Evolutionary conservation across 2,329 filamentous ascomycete species (phyloP), one percentile per base, ranked within the genome.

Genomic region (Verticillium tricorpus): DNA sequence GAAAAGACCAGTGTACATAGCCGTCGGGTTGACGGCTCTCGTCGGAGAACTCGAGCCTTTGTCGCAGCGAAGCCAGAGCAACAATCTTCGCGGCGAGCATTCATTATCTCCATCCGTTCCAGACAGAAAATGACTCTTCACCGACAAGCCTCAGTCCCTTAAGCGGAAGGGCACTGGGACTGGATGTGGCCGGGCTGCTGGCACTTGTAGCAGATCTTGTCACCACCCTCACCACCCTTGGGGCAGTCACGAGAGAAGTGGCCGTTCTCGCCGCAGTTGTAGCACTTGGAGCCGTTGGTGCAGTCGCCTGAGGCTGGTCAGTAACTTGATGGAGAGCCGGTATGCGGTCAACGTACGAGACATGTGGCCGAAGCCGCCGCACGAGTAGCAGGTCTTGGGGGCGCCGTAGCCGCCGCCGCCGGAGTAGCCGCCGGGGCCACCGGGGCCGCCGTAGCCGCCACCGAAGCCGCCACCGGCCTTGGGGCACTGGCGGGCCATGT

Each of bases 201-300:
- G 85, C 86, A 98, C 85, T 96, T 96, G 87, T 99, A 99, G 89
- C 95, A 99, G 76, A 97, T 93, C 77, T 96, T 94, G 86, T 98
- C 94, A 73, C 89, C 86, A 69, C 87, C 85, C 70, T 88, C 86
- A 63, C 91, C 91, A 81, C 97, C 94, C 76, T 94, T 93, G 71
- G 93, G 90, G 86, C 95, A 99, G 79, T 99, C 95, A 68, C 94
- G 91, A 68, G 91, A 96, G 77, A 97, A 88, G 80, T 98, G 94
- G 66, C 95, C 94, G 70, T 94, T 90, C 83, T 97, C 93, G 73
- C 86, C 86, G 70, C 95, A 98, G 88, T 97, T 97, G 89, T 98
- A 99, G 89, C 95, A 99, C 85, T 98, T 98, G 85, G 96, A 94
- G 73, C 95, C 95, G 78, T 98, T 96, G 71, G 94, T 96, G 81